Percentiles rank a stretch among this genome's conserved stretches.
Evolutionary conservation across 129 eudicot species (phyloP).

Genomic region (Lactuca sativa): DNA sequence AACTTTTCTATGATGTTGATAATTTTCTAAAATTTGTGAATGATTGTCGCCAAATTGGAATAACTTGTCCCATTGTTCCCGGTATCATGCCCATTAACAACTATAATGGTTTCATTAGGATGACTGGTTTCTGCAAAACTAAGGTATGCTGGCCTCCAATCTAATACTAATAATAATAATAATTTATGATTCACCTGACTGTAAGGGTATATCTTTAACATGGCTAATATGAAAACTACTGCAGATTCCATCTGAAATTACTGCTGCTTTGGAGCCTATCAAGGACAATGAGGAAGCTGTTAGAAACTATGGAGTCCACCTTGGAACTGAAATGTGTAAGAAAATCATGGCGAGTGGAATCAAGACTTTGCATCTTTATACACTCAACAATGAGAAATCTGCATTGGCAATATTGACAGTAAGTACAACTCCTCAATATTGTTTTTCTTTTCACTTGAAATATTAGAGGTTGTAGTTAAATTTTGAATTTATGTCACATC

Average conservation of each 20-base stretch:
- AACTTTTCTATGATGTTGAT: constrained; percentile 93
- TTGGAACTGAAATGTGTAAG: constrained; percentile 99
- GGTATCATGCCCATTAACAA: constrained; percentile 99
- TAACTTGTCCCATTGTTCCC: constrained; percentile 94
- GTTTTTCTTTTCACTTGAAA: not conserved
- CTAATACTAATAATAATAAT: no score
- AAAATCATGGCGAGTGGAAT: constrained; percentile 92
- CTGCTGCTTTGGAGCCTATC: constrained; percentile 91
- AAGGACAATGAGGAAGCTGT: constrained; percentile 99
- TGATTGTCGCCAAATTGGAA: constrained; percentile 95
- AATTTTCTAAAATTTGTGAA: constrained; percentile 83
- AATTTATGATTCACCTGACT: not conserved
- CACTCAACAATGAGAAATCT: constrained; percentile 95
- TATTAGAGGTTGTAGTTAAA: no score
- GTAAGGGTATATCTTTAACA: not conserved
- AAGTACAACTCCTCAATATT: constrained; percentile 25
- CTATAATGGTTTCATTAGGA: constrained; percentile 83
- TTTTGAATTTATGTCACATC: not conserved
- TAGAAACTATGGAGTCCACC: constrained; percentile 88
- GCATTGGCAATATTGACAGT: constrained; percentile 92
- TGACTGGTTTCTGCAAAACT: constrained; percentile 99
- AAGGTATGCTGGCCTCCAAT: constrained; percentile 46
- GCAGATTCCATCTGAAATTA: constrained; percentile 86
- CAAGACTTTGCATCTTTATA: constrained; percentile 86
- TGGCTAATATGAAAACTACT: constrained; percentile 18